Percentiles rank a stretch among this genome's conserved stretches.
Conservation (phyloP, 805 yeast species). For the Spencermartinsiella europaea region DNA sequence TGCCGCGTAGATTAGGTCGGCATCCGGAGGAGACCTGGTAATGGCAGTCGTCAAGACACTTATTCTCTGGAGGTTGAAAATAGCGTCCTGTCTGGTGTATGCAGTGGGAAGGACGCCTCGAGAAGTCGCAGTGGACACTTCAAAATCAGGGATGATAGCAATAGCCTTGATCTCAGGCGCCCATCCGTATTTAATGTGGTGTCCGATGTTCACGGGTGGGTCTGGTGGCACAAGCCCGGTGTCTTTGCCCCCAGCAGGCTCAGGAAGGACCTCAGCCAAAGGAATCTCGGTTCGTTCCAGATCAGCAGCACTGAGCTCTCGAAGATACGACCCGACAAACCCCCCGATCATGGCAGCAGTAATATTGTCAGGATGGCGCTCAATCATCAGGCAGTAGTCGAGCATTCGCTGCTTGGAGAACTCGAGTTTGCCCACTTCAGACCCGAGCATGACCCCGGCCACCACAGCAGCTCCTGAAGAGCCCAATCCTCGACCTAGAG, state of each 20-base stretch:
- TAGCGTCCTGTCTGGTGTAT: constrained; percentile 74
- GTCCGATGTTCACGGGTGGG: constrained; percentile 86
- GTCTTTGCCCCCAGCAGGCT: constrained; percentile 63
- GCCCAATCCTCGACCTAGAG: constrained; percentile 94
- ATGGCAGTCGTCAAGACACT: constrained; percentile 91
- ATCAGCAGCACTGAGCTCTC: constrained; percentile 71
- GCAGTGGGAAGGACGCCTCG: constrained; percentile 83
- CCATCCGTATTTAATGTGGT: constrained; percentile 83
- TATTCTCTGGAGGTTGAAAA: constrained; percentile 88
- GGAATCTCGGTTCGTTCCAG: constrained; percentile 76
- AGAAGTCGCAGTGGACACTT: constrained; percentile 86
- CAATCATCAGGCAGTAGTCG: constrained; percentile 94
- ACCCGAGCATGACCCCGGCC: constrained; percentile 89
- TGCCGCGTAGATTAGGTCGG: constrained; percentile 80
- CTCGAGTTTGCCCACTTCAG: constrained; percentile 69
- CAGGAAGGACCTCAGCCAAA: constrained; percentile 75
- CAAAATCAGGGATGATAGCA: constrained; percentile 90
- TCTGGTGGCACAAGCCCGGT: constrained; percentile 67
- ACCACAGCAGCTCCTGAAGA: constrained; percentile 98
- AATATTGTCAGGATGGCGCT: constrained; percentile 97
- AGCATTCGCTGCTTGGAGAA: constrained; percentile 76
- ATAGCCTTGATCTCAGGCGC: constrained; percentile 76
- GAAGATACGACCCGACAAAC: constrained; percentile 89
- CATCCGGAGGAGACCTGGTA: constrained; percentile 76
- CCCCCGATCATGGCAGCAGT: constrained; percentile 99